Percentiles rank a stretch among this genome's conserved stretches.
Conservation (phyloP, 768 basidiomycete species). For the Leccinum sublutescens region DNA sequence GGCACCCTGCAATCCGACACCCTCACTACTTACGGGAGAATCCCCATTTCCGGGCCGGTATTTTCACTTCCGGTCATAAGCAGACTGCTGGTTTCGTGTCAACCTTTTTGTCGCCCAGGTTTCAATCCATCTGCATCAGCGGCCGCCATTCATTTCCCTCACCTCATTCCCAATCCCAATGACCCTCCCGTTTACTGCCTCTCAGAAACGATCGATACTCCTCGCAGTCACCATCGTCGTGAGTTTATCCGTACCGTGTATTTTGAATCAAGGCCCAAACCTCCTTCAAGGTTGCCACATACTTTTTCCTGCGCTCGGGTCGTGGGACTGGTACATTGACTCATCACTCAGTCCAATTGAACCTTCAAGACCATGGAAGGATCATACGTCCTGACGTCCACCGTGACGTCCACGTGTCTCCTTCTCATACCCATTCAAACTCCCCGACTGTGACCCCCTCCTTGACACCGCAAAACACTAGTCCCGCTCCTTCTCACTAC, state of each 20-base stretch:
- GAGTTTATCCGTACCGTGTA: neutral
- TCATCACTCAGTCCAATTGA: constrained; percentile 4
- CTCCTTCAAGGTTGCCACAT: constrained; percentile 18
- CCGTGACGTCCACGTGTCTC: neutral
- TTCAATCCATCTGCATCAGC: neutral
- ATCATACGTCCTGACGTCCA: neutral
- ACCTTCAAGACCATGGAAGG: neutral
- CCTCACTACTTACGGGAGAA: neutral
- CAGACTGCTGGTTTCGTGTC: neutral
- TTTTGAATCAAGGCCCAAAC: neutral
- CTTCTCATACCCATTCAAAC: neutral
- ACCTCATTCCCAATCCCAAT: constrained; percentile 7
- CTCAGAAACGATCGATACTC: constrained; percentile 31
- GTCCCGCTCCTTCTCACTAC: constrained; percentile 1
- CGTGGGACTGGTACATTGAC: constrained; percentile 1
- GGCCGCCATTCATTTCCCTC: neutral
- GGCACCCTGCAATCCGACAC: neutral
- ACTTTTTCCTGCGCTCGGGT: constrained; percentile 22
- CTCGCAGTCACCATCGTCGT: constrained; percentile 28
- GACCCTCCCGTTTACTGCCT: constrained; percentile 26
- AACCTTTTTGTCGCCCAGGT: neutral
- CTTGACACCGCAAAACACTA: neutral
- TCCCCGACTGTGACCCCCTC: neutral
- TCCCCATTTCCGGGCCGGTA: neutral
- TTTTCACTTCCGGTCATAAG: constrained; percentile 1